Evolutionary conservation across 805 yeast genomes (phyloP).

Genomic region (Ogataea nitratoaversa): DNA sequence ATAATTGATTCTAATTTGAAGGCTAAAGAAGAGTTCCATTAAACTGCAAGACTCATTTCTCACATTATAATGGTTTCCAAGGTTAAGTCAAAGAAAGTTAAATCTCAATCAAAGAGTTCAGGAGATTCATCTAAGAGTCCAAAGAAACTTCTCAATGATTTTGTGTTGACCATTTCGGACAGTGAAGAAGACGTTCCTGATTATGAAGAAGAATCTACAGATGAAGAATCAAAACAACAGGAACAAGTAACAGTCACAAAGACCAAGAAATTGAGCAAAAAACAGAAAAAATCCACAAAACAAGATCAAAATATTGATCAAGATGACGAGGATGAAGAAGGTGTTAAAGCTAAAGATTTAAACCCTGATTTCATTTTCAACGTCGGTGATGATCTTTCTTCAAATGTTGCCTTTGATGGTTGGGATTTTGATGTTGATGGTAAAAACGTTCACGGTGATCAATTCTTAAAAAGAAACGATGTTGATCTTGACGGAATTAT

Average conservation of each 20-base stretch:
- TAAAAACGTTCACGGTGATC: slow-evolving; percentile 15
- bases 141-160: slow-evolving; percentile 36
- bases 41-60: no score
- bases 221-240: slow-evolving; percentile 32
- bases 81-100: no score
- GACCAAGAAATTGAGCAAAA: slow-evolving; percentile 14
- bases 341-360: slow-evolving; percentile 48
- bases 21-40: no score
- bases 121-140: not conserved
- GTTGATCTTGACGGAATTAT: slow-evolving; percentile 88
- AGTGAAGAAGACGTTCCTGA: slow-evolving; percentile 62
- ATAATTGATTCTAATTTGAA: no score
- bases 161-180: slow-evolving; percentile 71
- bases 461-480: slow-evolving; percentile 39
- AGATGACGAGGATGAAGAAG: slow-evolving; percentile 24
- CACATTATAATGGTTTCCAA: no score
- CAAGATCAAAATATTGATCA: slow-evolving; percentile 15
- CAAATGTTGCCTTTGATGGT: slow-evolving; percentile 51
- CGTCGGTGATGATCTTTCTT: slow-evolving; percentile 43
- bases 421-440: slow-evolving; percentile 75
- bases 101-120: not conserved
- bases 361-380: slow-evolving; percentile 74
- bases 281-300: slow-evolving; percentile 29
- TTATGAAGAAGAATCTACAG: slow-evolving; percentile 38
- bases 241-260: slow-evolving; percentile 4